Base-by-base conservation (phyloP, 257 asterid species). In the Thymus mandschuricus region DNA sequence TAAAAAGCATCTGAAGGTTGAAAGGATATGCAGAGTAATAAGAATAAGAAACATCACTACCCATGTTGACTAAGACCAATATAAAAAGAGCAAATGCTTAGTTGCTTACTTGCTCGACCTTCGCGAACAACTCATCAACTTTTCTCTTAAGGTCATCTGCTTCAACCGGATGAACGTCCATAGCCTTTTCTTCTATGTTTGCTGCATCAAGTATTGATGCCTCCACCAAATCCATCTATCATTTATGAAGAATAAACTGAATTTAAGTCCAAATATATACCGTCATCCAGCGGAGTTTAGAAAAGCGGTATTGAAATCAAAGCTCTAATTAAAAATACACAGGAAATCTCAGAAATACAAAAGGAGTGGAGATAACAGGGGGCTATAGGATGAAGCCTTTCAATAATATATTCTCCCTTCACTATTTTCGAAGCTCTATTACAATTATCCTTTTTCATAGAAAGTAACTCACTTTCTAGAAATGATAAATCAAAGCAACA, bases 51-150 rank as follows among this genome's bases (percentile, higher is more conserved):
- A 52, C 46, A 69, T 29, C 27, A 62, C 13, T 59, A 55, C 34
- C 61, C 49, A 48, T n/a, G 61, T n/a, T 8, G 65, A 60, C 51
- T 50, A 21, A 73, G 51, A 50, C 34, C 46, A 45, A 31, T 21
- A 11, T 62, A 33, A 45, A 56, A 43, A 31, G 28, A 75, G 60
- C 66, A 12, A 66, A 73, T 54, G 45, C 86, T 80, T 77, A 91
- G 97, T 73, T 76, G 60, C 61, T 80, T 77, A 91, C 98, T 73
- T 76, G 60, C 61, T 84, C 88, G 71, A 89, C 96, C 67, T 70
- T 84, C 48, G 69, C 6, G 70, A 52, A 68, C 51, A 93, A 83
- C 70, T 85, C 92, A 76, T 87, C 91, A 52, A 91, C 83, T 75
- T 78, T 79, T 64, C 38, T 70, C 81, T 78, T 85, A 82, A 82